These are phyloP conservation scores for Setaria italica DNA, from an alignment of 202 grass and related monocot genomes.

Conservation along the genomic window DNA sequence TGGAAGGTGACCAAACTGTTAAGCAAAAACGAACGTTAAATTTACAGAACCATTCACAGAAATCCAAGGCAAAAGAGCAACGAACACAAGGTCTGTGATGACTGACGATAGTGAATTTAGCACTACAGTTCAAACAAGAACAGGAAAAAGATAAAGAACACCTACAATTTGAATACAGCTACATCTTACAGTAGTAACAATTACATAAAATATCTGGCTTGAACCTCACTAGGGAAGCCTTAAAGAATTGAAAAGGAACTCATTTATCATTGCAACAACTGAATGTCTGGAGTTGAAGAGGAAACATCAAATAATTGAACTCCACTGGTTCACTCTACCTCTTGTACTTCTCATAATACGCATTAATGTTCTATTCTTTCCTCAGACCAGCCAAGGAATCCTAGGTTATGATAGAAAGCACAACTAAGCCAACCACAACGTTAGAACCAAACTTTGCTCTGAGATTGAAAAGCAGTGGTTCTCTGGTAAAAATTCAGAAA, in stretches of 20 bases:
- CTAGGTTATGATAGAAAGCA: not conserved
- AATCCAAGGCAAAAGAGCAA: not conserved
- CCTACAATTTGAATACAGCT: not conserved
- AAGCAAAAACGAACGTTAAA: not conserved
- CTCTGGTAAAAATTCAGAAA: too few relatives aligned
- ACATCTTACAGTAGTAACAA: conserved; percentile 25
- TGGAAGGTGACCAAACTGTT: conserved; percentile 41
- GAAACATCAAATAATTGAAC: not conserved
- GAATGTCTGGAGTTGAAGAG: not conserved
- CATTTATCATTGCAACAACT: not conserved
- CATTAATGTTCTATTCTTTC: not conserved
- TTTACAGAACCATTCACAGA: not conserved
- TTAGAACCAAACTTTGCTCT: too few relatives aligned
- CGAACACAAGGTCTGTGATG: not conserved
- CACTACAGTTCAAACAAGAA: not conserved
- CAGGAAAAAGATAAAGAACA: conserved; percentile 1
- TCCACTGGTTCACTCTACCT: not conserved
- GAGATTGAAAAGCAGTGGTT: too few relatives aligned
- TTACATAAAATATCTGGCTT: not conserved
- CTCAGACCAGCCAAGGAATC: not conserved
- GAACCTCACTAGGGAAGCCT: not conserved
- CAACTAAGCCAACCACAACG: not conserved
- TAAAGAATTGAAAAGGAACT: not conserved
- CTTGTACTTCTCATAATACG: not conserved
- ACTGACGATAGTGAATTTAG: not conserved